phyloP scores from a whole-genome alignment of 495 filamentous ascomycete genomes.

The Hypoxylon intermedium region DNA sequence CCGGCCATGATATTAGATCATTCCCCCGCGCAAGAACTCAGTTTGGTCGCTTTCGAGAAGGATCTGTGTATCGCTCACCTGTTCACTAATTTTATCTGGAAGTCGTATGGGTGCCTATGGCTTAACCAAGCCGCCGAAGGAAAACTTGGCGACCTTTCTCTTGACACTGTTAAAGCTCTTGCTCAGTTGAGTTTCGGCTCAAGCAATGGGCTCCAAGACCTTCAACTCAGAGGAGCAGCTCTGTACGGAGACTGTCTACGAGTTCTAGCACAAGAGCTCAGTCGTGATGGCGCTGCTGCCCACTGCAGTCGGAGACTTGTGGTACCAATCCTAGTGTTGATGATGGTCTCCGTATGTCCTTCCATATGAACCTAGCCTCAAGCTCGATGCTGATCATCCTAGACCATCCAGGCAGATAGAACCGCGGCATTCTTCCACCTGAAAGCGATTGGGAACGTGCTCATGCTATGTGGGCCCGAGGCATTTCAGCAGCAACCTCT shows the following conservation, averaged over 20 bases:
- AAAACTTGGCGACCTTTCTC: slow-evolving; percentile 27
- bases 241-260: slow-evolving; percentile 33
- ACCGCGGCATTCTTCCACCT: slow-evolving; percentile 29
- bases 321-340: slow-evolving; percentile 34
- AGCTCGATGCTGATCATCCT: background rate
- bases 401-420: slow-evolving; percentile 34
- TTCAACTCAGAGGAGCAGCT: slow-evolving; percentile 25
- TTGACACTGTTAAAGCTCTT: slow-evolving; percentile 32
- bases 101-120: slow-evolving; percentile 29
- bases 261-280: slow-evolving; percentile 28
- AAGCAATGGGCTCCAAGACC: slow-evolving; percentile 17
- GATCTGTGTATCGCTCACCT: slow-evolving; percentile 32
- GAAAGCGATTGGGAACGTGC: slow-evolving; percentile 28
- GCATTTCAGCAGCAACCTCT: slow-evolving; percentile 35
- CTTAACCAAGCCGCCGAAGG: slow-evolving; percentile 31
- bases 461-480: slow-evolving; percentile 27
- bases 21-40: slow-evolving; percentile 27
- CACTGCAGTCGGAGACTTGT: slow-evolving; percentile 21
- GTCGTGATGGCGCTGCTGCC: slow-evolving; percentile 6
- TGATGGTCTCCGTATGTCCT: slow-evolving; percentile 36
- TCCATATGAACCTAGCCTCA: background rate
- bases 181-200: slow-evolving; percentile 32
- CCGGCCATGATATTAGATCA: background rate
- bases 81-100: slow-evolving; percentile 36
- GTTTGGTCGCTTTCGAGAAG: slow-evolving; percentile 25